phyloP scores from a whole-genome alignment of 2,329 filamentous ascomycete genomes.

The Aspergillus vadensis region DNA sequence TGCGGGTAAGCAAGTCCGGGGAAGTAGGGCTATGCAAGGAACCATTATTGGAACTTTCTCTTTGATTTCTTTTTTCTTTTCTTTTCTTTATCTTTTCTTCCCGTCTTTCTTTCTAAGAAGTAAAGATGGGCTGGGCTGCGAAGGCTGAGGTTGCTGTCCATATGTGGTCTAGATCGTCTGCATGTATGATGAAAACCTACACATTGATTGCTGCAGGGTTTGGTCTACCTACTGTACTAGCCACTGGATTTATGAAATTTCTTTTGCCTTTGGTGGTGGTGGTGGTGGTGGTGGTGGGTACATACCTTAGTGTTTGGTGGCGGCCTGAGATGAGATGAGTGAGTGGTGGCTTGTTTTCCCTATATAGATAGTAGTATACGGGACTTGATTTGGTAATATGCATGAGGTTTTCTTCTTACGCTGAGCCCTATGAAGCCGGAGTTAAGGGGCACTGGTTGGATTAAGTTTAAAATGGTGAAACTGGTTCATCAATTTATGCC shows the following conservation, averaged over 20 bases:
- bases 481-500: not conserved
- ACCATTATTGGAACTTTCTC: slow-evolving; percentile 1
- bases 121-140: too few species aligned
- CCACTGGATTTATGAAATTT: not conserved
- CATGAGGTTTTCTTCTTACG: not conserved
- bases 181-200: not conserved
- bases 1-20: slow-evolving; percentile 6
- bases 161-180: not conserved
- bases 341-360: not conserved
- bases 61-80: not conserved
- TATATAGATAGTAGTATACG: too few species aligned
- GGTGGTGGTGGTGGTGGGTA: not conserved
- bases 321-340: not conserved
- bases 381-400: too few species aligned
- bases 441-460: too few species aligned
- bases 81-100: not conserved
- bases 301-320: not conserved
- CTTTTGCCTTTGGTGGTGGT: not conserved
- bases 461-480: slow-evolving; percentile 1
- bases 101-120: not conserved
- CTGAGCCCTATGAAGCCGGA: not conserved
- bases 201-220: not conserved
- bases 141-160: not conserved
- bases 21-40: slow-evolving; percentile 9
- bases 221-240: not conserved